Conservation (phyloP, 2,329 filamentous ascomycete species). For the Neonectria neomacrospora region DNA sequence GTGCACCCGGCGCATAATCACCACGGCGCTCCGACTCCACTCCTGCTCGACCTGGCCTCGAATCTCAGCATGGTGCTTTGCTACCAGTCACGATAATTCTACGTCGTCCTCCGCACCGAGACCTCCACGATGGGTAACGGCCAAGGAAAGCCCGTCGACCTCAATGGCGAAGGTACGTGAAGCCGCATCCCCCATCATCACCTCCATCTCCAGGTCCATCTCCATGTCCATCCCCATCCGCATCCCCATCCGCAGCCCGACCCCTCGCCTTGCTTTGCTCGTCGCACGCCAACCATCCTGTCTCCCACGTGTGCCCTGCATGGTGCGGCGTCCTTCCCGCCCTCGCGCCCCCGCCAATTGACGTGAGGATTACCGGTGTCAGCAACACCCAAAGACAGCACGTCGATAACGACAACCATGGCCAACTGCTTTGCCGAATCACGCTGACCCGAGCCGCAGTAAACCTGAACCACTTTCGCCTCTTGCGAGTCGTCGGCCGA, state of each 20-base stretch:
- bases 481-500: conserved; percentile 94
- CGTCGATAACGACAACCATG: not conserved
- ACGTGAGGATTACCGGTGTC: conserved; percentile 14
- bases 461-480: conserved; percentile 96
- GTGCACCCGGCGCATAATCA: conserved; percentile 37
- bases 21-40: conserved; percentile 42
- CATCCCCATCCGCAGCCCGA: conserved; percentile 25
- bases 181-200: too few species aligned
- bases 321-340: conserved; percentile 30
- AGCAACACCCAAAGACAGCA: conserved; percentile 8
- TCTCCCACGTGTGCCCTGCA: conserved; percentile 42
- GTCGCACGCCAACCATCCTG: conserved; percentile 34
- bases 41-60: conserved; percentile 34
- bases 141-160: conserved; percentile 91
- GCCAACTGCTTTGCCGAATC: not conserved
- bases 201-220: too few species aligned
- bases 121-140: conserved; percentile 82
- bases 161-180: conserved; percentile 86
- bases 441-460: conserved; percentile 63
- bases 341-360: conserved; percentile 27
- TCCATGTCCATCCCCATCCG: conserved; percentile 24
- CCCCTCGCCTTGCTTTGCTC: conserved; percentile 21
- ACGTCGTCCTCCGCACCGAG: conserved; percentile 42
- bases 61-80: conserved; percentile 47
- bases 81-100: conserved; percentile 45